Conservation (phyloP, 1,284 basidiomycete genomes). For the Naganishia liquefaciens region DNA sequence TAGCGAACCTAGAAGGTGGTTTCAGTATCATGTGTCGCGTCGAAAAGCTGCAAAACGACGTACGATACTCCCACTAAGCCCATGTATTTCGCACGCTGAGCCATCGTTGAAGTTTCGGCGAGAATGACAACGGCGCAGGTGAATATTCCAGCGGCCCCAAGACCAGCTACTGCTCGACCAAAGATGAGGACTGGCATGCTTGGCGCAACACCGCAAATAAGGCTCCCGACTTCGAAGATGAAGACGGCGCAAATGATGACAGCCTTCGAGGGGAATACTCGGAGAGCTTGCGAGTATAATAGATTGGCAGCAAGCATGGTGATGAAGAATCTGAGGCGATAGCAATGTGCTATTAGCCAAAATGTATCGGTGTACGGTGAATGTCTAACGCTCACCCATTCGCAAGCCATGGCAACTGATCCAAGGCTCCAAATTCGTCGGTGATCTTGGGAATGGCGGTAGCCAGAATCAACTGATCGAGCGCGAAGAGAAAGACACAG, state of each 20-base stretch:
- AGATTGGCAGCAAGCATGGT: slow-evolving; percentile 54
- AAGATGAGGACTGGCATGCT: slow-evolving; percentile 56
- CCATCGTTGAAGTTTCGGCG: slow-evolving; percentile 22
- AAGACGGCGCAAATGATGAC: slow-evolving; percentile 55
- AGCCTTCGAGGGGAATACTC: slow-evolving; percentile 53
- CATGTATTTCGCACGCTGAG: slow-evolving; percentile 18
- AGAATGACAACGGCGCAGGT: slow-evolving; percentile 36
- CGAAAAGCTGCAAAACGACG: not conserved
- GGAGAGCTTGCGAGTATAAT: slow-evolving; percentile 52
- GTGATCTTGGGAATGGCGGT: slow-evolving; percentile 54
- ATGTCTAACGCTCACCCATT: slow-evolving; percentile 42
- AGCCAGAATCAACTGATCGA: slow-evolving; percentile 56
- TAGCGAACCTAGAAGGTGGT: slow-evolving; percentile 46
- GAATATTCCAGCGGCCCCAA: slow-evolving; percentile 59
- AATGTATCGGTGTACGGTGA: slow-evolving; percentile 34
- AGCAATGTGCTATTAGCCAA: not conserved
- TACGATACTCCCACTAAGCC: slow-evolving; percentile 18
- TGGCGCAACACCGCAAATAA: slow-evolving; percentile 60
- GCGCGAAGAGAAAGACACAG: slow-evolving; percentile 36
- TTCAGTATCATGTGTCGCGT: not conserved
- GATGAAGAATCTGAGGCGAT: slow-evolving; percentile 39
- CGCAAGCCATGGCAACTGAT: slow-evolving; percentile 54
- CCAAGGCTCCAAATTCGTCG: slow-evolving; percentile 54
- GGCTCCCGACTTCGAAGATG: slow-evolving; percentile 58
- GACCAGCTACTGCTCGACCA: slow-evolving; percentile 58